Evolutionary conservation across 2,329 filamentous ascomycete species (phyloP).

Genomic region (Aspergillus ruber): DNA sequence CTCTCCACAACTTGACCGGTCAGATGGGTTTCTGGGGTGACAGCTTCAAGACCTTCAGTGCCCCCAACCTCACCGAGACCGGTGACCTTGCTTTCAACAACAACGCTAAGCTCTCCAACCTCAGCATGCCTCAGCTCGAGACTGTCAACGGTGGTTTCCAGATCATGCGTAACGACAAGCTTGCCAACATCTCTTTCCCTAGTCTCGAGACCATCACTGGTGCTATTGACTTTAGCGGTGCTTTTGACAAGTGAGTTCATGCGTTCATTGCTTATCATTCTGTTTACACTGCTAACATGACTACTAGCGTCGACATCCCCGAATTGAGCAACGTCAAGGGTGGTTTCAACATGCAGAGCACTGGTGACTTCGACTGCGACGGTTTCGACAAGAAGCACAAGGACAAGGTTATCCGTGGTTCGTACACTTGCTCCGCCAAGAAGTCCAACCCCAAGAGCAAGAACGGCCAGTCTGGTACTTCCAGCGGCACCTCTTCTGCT

Average conservation of each 20-base stretch:
- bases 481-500: constrained; percentile 17
- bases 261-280: constrained; percentile 15
- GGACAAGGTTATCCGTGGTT: constrained; percentile 42
- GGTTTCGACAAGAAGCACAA: constrained; percentile 44
- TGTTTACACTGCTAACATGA: constrained; percentile 50
- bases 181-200: constrained; percentile 61
- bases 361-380: constrained; percentile 56
- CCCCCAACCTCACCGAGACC: constrained; percentile 42
- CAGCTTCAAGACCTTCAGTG: constrained; percentile 41
- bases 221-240: constrained; percentile 77
- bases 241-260: constrained; percentile 68
- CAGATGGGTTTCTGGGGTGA: constrained; percentile 81
- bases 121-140: constrained; percentile 65
- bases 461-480: constrained; percentile 22
- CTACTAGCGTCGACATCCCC: constrained; percentile 47
- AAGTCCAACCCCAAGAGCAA: constrained; percentile 30
- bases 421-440: constrained; percentile 38
- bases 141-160: constrained; percentile 71
- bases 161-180: constrained; percentile 82
- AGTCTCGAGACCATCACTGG: constrained; percentile 64
- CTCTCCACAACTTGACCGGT: constrained; percentile 65
- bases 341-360: constrained; percentile 63
- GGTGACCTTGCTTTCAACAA: constrained; percentile 52
- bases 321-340: constrained; percentile 62
- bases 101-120: constrained; percentile 59